phyloP scores from a whole-genome alignment of 2,329 filamentous ascomycete genomes.

The Cladosporium sp. region DNA sequence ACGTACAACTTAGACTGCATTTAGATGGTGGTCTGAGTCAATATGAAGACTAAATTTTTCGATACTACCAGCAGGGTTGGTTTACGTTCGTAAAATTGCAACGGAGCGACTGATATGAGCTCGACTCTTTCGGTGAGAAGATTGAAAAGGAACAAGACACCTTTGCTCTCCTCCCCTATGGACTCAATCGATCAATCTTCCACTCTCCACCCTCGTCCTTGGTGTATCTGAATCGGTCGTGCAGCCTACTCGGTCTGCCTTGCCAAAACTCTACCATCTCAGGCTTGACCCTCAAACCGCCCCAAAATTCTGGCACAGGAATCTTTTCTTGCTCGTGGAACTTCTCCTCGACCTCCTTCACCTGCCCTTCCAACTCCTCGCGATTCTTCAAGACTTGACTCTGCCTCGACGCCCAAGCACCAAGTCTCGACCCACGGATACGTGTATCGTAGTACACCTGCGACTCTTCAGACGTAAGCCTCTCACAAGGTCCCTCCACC shows the following conservation, averaged over 20 bases:
- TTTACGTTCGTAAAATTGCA: background rate
- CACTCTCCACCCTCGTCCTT: constrained; percentile 49
- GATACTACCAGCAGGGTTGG: background rate
- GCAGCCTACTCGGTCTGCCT: constrained; percentile 82
- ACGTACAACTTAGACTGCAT: background rate
- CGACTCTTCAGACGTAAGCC: constrained; percentile 69
- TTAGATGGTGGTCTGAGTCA: background rate
- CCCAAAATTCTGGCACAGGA: constrained; percentile 92
- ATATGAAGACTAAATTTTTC: background rate
- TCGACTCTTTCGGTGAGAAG: background rate
- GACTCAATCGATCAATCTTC: constrained; percentile 69
- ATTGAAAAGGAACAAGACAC: background rate
- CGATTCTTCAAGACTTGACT: constrained; percentile 72
- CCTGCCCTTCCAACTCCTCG: constrained; percentile 71
- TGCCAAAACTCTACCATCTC: constrained; percentile 95
- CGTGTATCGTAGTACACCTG: constrained; percentile 64
- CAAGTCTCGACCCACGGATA: constrained; percentile 78
- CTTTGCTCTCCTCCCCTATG: constrained; percentile 45
- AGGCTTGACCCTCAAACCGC: constrained; percentile 81
- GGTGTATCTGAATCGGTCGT: constrained; percentile 89
- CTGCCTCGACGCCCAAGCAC: constrained; percentile 92
- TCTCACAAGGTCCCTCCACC: constrained; percentile 74
- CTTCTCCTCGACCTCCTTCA: constrained; percentile 70
- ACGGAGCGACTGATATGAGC: no score
- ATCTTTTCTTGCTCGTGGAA: constrained; percentile 79